Conservation (phyloP, 176 grass and related monocot genomes). For the Ananas comosus region DNA sequence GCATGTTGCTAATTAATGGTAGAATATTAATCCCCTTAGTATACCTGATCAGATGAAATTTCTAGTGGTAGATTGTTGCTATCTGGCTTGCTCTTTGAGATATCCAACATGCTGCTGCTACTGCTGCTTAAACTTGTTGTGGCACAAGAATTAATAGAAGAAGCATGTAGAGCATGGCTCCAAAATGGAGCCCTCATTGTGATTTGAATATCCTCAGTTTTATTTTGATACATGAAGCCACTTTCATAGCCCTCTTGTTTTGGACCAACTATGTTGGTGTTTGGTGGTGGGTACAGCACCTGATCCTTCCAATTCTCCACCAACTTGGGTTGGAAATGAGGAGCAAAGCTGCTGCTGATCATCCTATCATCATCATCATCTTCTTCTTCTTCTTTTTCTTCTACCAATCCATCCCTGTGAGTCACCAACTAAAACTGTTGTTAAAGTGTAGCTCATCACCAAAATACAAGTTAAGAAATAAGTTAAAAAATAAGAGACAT, state of each 20-base stretch:
- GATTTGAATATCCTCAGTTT: constrained; percentile 22
- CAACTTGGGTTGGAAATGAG: constrained; percentile 17
- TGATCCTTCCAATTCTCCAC: background rate
- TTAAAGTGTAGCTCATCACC: background rate
- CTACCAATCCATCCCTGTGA: constrained; percentile 40
- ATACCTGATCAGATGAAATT: constrained; percentile 29
- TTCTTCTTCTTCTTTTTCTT: constrained; percentile 44
- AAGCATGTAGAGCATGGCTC: constrained; percentile 29
- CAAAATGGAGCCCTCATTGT: constrained; percentile 29
- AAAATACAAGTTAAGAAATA: background rate
- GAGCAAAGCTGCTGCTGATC: constrained; percentile 15
- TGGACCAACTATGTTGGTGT: background rate
- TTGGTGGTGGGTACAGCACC: background rate
- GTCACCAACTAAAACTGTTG: background rate
- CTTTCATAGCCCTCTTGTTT: background rate
- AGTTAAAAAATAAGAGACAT: background rate
- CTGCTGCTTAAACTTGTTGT: constrained; percentile 41
- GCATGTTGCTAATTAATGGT: too few relatives aligned
- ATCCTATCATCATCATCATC: background rate
- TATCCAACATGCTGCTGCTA: constrained; percentile 41
- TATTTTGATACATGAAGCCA: background rate
- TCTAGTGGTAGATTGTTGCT: constrained; percentile 11
- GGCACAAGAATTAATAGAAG: constrained; percentile 59
- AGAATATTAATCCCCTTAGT: background rate
- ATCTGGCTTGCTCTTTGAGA: constrained; percentile 58